Base-by-base conservation (phyloP, 2,329 filamentous ascomycete species). In the Fusarium heterosporum region DNA sequence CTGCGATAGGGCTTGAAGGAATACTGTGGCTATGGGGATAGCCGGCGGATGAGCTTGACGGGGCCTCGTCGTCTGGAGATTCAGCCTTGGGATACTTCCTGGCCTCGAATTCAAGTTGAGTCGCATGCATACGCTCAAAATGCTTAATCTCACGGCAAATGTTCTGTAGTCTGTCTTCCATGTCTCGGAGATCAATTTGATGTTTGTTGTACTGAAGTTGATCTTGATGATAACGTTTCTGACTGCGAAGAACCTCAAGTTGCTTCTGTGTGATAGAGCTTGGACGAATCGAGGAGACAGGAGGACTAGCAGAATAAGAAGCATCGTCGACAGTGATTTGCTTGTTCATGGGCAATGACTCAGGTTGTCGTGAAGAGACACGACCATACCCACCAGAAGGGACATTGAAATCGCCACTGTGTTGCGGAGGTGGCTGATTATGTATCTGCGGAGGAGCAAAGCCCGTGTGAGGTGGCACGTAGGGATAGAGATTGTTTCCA, bases 191-290 rank as follows among this genome's bases (percentile, higher is more conserved):
- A 58, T 89, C 87, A 63, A 89, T 87, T 67, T 89, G 87, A 64
- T 89, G 85, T 66, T 82, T 84, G 72, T 89, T 89, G 78, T 85
- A 88, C 51, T 83, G 81, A 42, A 89, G 75, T 66, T 90, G 87
- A 60, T 86, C 83, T 64, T 88, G 83, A 39, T 85, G 79, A 57
- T 84, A 83, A 69, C 83, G 85, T 60, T 89, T 78, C n/a, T 82
- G 81, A n/a, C 73, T 70, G 39, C 81, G 81, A 53, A 89, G 80
- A 40, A 78, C 76, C 22, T 83, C 80, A 48, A 89, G 82, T 67
- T 89, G 86, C 66, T 84, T 85, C 72, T 79, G 85, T 9, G 85
- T 88, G 67, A 89, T 87, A n/a, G 87, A 84, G 68, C 86, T 89
- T 6, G 82, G 83, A 22, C 82, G 82, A 63, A 89, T 89, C 8